These are phyloP conservation scores for Yarrowia osloensis DNA, from an alignment of 805 yeast genomes.

Conservation along the genomic window DNA sequence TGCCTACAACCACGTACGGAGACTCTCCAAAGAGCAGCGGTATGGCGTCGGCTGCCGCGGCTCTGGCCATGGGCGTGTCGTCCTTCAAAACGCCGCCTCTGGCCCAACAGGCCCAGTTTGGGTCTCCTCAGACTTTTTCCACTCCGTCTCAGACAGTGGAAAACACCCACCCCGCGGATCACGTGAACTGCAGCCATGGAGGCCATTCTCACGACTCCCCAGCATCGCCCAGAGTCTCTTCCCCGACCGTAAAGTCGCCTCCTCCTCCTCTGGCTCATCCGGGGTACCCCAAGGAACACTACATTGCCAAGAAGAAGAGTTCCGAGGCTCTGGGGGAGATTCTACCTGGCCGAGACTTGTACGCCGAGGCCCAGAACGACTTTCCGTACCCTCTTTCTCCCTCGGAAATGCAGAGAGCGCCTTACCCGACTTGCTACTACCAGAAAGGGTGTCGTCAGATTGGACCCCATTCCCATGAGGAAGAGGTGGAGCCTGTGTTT, in stretches of 20 bases:
- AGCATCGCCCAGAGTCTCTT: neutral
- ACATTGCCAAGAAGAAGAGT: neutral
- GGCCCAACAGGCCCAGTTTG: neutral
- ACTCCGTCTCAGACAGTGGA: neutral
- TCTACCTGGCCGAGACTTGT: neutral
- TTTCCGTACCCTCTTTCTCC: neutral
- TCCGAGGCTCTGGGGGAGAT: neutral
- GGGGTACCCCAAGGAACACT: constrained; percentile 13
- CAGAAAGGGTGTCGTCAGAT: neutral
- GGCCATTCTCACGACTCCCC: neutral
- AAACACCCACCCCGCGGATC: neutral
- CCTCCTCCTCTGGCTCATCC: neutral
- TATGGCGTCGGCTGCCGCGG: neutral
- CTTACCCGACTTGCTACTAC: constrained; percentile 11
- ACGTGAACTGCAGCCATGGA: constrained; percentile 7
- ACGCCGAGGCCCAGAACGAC: neutral
- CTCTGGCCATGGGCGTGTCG: neutral
- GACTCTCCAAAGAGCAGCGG: neutral
- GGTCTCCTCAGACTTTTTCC: neutral
- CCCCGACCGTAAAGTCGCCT: neutral
- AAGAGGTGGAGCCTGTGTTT: neutral
- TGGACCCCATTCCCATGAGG: constrained; percentile 5
- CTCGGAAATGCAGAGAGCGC: neutral
- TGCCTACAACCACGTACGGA: neutral
- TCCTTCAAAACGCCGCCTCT: neutral